phyloP scores from a whole-genome alignment of 1,284 basidiomycete genomes.

The Golubevia pallescens region DNA sequence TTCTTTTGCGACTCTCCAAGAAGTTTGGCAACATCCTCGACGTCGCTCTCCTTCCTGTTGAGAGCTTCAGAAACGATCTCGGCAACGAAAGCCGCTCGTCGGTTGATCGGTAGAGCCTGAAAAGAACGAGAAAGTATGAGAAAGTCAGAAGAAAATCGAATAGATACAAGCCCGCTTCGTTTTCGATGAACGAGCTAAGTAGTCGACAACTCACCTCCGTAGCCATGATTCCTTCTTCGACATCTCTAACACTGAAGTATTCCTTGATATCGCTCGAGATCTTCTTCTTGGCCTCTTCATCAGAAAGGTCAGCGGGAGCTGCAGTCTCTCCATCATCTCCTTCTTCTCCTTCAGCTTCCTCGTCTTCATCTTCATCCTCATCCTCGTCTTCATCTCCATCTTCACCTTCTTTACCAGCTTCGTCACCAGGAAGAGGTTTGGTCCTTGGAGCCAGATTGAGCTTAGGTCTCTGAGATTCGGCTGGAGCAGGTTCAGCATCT shows the following conservation, averaged over 20 bases:
- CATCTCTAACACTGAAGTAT: constrained; percentile 69
- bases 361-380: constrained; percentile 44
- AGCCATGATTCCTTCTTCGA: constrained; percentile 82
- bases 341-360: constrained; percentile 61
- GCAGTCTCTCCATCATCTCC: constrained; percentile 67
- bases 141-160: too few species aligned
- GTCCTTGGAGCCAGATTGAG: constrained; percentile 74
- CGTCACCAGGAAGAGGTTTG: constrained; percentile 67
- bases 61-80: constrained; percentile 75
- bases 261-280: constrained; percentile 71
- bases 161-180: not conserved
- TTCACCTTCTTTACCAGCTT: constrained; percentile 4
- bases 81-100: constrained; percentile 75
- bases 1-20: constrained; percentile 42
- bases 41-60: constrained; percentile 83
- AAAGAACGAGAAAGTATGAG: constrained; percentile 68
- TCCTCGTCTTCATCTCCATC: constrained; percentile 16
- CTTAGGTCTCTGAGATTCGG: constrained; percentile 73
- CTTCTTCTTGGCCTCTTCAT: constrained; percentile 77
- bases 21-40: constrained; percentile 67
- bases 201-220: constrained; percentile 5
- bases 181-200: not conserved
- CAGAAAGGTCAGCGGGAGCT: constrained; percentile 70
- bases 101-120: constrained; percentile 72
- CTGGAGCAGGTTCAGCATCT: constrained; percentile 23